phyloP scores from a whole-genome alignment of 1,139 yeast species.

The Suhomyces maxii region DNA sequence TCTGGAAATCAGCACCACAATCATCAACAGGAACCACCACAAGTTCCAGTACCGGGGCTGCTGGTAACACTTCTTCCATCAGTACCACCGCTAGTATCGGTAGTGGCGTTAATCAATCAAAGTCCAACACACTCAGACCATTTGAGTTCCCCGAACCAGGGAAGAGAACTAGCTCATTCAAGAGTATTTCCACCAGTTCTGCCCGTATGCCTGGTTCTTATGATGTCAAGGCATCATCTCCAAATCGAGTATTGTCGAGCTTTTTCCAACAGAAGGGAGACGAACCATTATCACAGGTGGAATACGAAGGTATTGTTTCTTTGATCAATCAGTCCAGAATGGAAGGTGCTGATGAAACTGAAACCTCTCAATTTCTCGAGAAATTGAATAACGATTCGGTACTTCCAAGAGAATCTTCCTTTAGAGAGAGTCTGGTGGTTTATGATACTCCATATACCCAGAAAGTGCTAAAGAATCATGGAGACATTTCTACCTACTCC shows the following conservation, averaged over 20 bases:
- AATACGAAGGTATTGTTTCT: conserved; percentile 82
- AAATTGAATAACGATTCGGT: background rate
- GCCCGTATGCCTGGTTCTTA: conserved; percentile 11
- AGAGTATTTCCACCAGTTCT: background rate
- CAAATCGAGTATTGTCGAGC: conserved; percentile 62
- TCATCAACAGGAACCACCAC: background rate
- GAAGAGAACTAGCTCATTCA: conserved; percentile 7
- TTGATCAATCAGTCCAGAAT: conserved; percentile 25
- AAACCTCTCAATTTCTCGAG: background rate
- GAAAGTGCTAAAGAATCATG: conserved; percentile 19
- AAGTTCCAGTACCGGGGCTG: background rate
- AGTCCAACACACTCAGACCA: conserved; percentile 1
- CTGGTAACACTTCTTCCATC: no score
- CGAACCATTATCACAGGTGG: conserved; percentile 69
- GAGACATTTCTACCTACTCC: conserved; percentile 15
- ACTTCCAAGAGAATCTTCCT: conserved; percentile 4
- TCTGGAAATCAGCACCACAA: conserved; percentile 2
- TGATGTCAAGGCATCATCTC: conserved; percentile 15
- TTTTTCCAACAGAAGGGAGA: conserved; percentile 80
- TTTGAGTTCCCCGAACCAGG: conserved; percentile 17
- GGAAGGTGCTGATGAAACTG: conserved; percentile 3
- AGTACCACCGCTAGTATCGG: no score
- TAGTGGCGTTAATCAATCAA: no score
- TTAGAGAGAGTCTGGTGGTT: conserved; percentile 6
- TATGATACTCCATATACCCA: conserved; percentile 25